Percentiles rank a stretch among this genome's conserved stretches.
phyloP scores from a whole-genome alignment of 305 asterid genomes.

The Fraxinus xanthoxyloides region DNA sequence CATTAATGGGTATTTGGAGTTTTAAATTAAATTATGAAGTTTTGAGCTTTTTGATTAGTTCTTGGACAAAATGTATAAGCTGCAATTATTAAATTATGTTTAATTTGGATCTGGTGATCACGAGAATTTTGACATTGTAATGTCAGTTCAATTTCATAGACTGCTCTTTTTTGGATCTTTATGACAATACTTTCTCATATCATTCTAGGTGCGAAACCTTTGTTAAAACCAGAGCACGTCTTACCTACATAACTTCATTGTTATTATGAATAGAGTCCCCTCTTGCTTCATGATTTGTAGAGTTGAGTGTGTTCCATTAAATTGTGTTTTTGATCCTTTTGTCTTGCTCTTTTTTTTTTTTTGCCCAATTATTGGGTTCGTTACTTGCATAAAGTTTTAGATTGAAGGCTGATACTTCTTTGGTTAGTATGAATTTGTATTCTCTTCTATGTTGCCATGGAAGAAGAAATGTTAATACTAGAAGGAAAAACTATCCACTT shows the following conservation, averaged over 20 bases:
- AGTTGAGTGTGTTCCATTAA: too few relatives aligned
- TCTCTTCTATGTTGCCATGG: too few relatives aligned
- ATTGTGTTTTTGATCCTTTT: too few relatives aligned
- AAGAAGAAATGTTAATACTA: too few relatives aligned
- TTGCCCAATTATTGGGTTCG: background rate
- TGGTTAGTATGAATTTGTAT: constrained; percentile 1
- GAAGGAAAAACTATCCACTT: too few relatives aligned
- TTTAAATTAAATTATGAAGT: background rate
- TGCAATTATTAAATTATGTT: background rate
- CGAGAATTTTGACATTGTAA: background rate
- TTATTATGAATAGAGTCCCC: too few relatives aligned
- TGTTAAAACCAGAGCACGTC: background rate
- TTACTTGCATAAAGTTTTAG: background rate
- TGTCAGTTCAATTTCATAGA: background rate
- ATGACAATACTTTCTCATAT: background rate
- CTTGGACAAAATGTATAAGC: background rate
- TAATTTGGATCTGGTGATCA: constrained; percentile 15
- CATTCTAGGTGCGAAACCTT: constrained; percentile 6
- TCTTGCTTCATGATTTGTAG: too few relatives aligned
- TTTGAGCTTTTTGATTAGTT: background rate
- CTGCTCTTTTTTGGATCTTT: background rate
- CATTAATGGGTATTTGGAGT: background rate
- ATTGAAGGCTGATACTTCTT: background rate
- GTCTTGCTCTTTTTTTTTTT: background rate
- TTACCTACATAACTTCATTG: background rate